These are phyloP conservation scores for Boletus reticuloceps DNA, from an alignment of 768 basidiomycete genomes.

Conservation along the genomic window DNA sequence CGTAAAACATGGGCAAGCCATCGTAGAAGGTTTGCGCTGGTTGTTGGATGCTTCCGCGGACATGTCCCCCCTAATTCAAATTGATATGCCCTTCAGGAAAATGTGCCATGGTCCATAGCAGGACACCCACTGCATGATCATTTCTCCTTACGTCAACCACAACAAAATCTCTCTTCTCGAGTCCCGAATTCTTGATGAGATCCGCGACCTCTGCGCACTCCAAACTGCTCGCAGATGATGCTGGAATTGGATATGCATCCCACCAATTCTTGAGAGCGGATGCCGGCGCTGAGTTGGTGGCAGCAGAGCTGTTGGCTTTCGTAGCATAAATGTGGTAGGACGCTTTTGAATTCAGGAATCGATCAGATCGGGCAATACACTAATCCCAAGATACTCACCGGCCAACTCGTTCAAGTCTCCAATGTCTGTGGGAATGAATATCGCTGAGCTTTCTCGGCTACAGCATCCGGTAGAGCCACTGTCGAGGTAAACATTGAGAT, in stretches of 20 bases:
- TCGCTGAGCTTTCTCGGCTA: background rate
- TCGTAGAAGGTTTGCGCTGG: slow-evolving; percentile 52
- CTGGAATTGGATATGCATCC: slow-evolving; percentile 48
- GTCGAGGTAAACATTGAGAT: slow-evolving; percentile 37
- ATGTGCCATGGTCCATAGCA: too few relatives aligned
- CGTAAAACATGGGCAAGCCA: slow-evolving; percentile 40
- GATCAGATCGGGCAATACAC: background rate
- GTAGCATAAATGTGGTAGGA: slow-evolving; percentile 48
- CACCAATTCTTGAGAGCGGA: slow-evolving; percentile 44
- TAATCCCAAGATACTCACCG: slow-evolving; percentile 29
- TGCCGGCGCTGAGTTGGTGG: background rate
- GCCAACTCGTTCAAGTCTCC: slow-evolving; percentile 45
- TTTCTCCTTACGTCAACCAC: slow-evolving; percentile 51
- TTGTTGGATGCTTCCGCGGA: slow-evolving; percentile 48
- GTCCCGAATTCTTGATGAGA: slow-evolving; percentile 20
- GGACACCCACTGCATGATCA: slow-evolving; percentile 41
- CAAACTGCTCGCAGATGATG: slow-evolving; percentile 30
- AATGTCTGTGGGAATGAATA: slow-evolving; percentile 1
- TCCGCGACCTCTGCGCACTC: slow-evolving; percentile 38
- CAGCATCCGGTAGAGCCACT: slow-evolving; percentile 15
- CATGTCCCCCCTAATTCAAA: slow-evolving; percentile 46
- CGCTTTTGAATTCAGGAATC: slow-evolving; percentile 24
- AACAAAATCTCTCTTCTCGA: slow-evolving; percentile 28
- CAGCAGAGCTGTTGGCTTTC: slow-evolving; percentile 27
- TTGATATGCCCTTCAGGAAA: too few relatives aligned